phyloP scores from a whole-genome alignment of 164 flowering plant genomes.

The Euptelea pleiosperma region DNA sequence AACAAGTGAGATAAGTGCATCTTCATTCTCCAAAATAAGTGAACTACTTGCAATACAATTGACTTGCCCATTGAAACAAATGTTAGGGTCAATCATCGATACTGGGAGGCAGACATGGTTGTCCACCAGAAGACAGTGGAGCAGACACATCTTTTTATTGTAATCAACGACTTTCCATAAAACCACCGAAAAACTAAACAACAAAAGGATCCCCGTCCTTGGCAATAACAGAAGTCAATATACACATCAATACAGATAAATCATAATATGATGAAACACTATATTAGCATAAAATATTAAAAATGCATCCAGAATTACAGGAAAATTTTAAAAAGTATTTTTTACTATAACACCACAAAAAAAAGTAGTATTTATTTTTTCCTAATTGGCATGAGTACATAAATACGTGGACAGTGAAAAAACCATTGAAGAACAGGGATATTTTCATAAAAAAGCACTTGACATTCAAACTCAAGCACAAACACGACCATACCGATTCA shows the following conservation, averaged over 20 bases:
- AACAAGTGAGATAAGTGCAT: too few species aligned
- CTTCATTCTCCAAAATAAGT: too few species aligned
- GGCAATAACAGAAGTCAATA: too few species aligned
- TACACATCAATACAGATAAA: neutral
- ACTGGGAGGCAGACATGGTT: too few species aligned
- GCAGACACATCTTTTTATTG: too few species aligned
- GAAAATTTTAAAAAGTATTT: neutral
- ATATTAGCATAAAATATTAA: neutral
- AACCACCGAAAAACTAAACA: too few species aligned
- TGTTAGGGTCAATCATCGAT: too few species aligned
- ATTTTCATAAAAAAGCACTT: neutral
- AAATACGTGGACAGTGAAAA: neutral
- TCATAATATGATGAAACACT: neutral
- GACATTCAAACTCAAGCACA: neutral
- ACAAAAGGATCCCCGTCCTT: too few species aligned
- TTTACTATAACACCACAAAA: neutral
- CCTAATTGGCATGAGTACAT: neutral
- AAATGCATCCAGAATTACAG: neutral
- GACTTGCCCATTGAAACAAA: too few species aligned
- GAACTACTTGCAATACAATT: too few species aligned
- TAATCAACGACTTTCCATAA: too few species aligned
- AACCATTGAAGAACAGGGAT: neutral
- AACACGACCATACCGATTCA: conserved; percentile 65
- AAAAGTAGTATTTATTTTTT: neutral
- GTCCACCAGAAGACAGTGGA: too few species aligned